Evolutionary conservation across 805 yeast genomes (phyloP).

Genomic region (Ogataea degrootiae): DNA sequence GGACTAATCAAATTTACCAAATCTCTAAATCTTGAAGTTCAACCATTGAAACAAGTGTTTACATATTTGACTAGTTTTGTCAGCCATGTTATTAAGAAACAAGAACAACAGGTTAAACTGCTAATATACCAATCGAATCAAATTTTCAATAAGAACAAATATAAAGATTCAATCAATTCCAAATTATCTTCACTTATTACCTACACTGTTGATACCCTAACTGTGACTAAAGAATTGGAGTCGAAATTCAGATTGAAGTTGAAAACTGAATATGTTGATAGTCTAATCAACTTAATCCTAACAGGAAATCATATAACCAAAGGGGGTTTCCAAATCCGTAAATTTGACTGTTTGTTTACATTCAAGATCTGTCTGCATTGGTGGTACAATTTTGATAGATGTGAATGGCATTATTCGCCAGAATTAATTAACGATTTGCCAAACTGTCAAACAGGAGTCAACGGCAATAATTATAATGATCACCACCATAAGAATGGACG

Average conservation of each 20-base stretch:
- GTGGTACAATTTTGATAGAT: slow-evolving; percentile 3
- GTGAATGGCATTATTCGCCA: not conserved
- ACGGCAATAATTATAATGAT: no score
- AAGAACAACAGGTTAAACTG: slow-evolving; percentile 1
- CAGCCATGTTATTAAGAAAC: not conserved
- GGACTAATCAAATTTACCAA: slow-evolving; percentile 22
- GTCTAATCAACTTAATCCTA: slow-evolving; percentile 3
- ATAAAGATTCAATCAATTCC: not conserved
- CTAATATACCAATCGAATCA: not conserved
- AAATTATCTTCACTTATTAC: not conserved
- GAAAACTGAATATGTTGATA: slow-evolving; percentile 1
- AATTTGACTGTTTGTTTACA: not conserved
- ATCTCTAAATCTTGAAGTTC: slow-evolving; percentile 16
- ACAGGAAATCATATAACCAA: not conserved
- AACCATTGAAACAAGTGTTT: slow-evolving; percentile 8
- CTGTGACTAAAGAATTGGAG: slow-evolving; percentile 1
- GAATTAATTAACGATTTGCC: no score
- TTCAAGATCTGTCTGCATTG: slow-evolving; percentile 1
- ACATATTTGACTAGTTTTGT: slow-evolving; percentile 7
- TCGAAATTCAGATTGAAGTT: not conserved
- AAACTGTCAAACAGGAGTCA: no score
- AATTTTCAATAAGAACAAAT: not conserved
- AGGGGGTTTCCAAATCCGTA: not conserved
- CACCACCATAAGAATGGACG: no score
- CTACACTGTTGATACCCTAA: not conserved